Evolutionary conservation across 164 flowering plant species (phyloP).

Genomic region (Dillenia suffruticosa): DNA sequence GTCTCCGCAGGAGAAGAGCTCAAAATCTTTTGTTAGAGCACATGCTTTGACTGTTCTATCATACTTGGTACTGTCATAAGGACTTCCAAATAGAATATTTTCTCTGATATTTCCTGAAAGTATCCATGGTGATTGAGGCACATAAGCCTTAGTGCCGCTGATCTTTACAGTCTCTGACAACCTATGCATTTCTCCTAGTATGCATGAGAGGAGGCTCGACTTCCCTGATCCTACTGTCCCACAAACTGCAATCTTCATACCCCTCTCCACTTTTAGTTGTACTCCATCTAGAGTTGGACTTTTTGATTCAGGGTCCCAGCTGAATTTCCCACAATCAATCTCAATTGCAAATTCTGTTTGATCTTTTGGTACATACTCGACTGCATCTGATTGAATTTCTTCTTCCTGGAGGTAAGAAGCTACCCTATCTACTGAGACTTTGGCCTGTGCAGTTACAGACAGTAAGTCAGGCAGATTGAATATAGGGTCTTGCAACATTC

Average conservation of each 20-base stretch:
- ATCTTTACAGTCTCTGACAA: constrained; percentile 65
- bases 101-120: constrained; percentile 78
- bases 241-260: constrained; percentile 93
- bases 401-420: constrained; percentile 71
- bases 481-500: constrained; percentile 92
- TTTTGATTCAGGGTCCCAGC: constrained; percentile 60
- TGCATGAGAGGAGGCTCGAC: constrained; percentile 79
- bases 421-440: constrained; percentile 81
- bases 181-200: constrained; percentile 82
- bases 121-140: constrained; percentile 96
- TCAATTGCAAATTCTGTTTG: constrained; percentile 46
- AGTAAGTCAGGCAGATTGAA: constrained; percentile 84
- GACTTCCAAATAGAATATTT: constrained; percentile 76
- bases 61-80: constrained; percentile 53
- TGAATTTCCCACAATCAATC: constrained; percentile 60
- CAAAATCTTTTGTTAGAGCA: constrained; percentile 84
- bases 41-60: constrained; percentile 69
- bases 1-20: constrained; percentile 78
- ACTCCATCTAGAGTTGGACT: constrained; percentile 57
- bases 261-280: constrained; percentile 58
- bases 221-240: constrained; percentile 96
- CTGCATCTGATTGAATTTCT: constrained; percentile 61
- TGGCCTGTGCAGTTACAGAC: constrained; percentile 64
- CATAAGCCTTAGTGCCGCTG: constrained; percentile 89
- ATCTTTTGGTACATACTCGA: constrained; percentile 43